A percentile compares a stretch with the other conserved stretches of the same genome.
Conservation (phyloP, 148 eudicot genomes). For the Cornus suecica region DNA sequence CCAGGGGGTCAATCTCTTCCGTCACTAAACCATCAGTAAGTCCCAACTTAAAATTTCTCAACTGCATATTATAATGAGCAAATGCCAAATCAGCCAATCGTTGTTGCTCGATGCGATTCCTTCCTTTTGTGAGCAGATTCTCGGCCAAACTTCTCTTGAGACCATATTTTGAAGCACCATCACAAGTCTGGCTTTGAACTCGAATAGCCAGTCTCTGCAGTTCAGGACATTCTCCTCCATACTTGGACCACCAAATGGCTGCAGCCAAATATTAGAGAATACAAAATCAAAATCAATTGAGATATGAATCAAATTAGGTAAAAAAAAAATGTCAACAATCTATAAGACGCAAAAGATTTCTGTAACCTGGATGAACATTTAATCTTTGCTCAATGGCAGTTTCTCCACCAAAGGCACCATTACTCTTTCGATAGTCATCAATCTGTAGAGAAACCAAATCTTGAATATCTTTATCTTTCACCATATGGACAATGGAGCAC, state of each 20-base stretch:
- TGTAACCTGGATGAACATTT: constrained; percentile 52
- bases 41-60: constrained; percentile 33
- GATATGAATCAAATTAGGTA: constrained; percentile 9
- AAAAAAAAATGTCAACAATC: neutral
- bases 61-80: constrained; percentile 49
- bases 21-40: neutral
- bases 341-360: neutral
- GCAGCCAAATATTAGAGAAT: too few species aligned
- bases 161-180: constrained; percentile 54
- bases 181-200: constrained; percentile 62
- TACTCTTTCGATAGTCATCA: constrained; percentile 26
- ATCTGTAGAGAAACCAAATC: constrained; percentile 39
- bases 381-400: constrained; percentile 18
- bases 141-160: constrained; percentile 58
- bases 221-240: constrained; percentile 56
- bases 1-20: constrained; percentile 34
- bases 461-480: constrained; percentile 21
- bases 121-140: constrained; percentile 30
- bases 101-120: constrained; percentile 31
- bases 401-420: constrained; percentile 39
- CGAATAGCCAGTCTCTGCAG: constrained; percentile 54
- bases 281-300: neutral
- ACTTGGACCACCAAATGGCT: constrained; percentile 62
- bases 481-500: constrained; percentile 41
- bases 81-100: constrained; percentile 29